Evolutionary conservation across 306 rosid species (phyloP).

Genomic region (Quercus dentata): DNA sequence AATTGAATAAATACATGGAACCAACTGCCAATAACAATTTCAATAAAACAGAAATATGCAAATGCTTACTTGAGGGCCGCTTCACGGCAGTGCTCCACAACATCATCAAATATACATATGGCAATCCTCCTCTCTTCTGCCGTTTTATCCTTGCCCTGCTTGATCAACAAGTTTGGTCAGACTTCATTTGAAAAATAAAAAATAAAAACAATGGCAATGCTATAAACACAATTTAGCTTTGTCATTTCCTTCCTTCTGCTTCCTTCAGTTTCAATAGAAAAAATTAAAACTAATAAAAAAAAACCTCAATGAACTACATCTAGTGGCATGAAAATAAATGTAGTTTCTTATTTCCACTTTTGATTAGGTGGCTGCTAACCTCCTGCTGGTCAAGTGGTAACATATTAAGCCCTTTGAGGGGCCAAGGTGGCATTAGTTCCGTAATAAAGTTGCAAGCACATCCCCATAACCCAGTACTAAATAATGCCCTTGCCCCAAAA

Average conservation of each 20-base stretch:
- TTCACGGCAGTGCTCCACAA: constrained; percentile 94
- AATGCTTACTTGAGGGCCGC: constrained; percentile 76
- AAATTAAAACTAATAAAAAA: neutral
- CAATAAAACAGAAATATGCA: neutral
- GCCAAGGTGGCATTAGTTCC: neutral
- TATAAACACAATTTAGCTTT: neutral
- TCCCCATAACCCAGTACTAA: neutral
- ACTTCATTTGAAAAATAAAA: neutral
- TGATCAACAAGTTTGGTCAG: neutral
- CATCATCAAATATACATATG: constrained; percentile 91
- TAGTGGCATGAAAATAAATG: neutral
- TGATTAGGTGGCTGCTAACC: neutral
- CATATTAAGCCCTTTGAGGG: neutral
- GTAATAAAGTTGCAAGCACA: neutral
- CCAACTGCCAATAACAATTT: neutral
- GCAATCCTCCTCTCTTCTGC: constrained; percentile 97
- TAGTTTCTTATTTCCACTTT: neutral
- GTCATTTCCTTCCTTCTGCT: neutral
- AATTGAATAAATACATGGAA: neutral
- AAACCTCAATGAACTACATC: neutral
- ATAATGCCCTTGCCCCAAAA: neutral
- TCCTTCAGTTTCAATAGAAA: neutral
- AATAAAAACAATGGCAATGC: neutral
- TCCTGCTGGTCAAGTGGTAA: neutral
- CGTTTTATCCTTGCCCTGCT: constrained; percentile 88